Conservation (phyloP, 331 rosid species). For the Quercus lobata region DNA sequence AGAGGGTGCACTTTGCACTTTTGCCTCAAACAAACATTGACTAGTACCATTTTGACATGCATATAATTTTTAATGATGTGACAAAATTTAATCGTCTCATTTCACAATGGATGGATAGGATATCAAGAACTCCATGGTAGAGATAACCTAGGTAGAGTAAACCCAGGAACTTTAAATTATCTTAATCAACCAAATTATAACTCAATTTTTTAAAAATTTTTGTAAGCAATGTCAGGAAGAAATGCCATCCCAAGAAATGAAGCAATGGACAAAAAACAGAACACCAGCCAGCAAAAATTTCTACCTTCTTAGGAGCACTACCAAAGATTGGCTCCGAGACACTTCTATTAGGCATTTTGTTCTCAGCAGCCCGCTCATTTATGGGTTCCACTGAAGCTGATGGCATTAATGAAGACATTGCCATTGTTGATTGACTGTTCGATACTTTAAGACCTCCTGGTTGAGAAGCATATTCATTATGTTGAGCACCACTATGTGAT, state of each 20-base stretch:
- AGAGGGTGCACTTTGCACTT: too few relatives aligned
- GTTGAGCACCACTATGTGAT: slow-evolving; percentile 14
- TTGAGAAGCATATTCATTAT: slow-evolving; percentile 21
- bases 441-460: slow-evolving; percentile 9
- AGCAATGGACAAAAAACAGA: not conserved
- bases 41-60: too few relatives aligned
- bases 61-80: too few relatives aligned
- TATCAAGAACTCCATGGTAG: too few relatives aligned
- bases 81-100: too few relatives aligned
- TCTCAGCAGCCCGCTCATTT: slow-evolving; percentile 15
- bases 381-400: slow-evolving; percentile 36
- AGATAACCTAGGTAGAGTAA: too few relatives aligned
- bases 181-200: not conserved
- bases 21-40: too few relatives aligned
- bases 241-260: not conserved
- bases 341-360: slow-evolving; percentile 29
- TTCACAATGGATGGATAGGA: too few relatives aligned
- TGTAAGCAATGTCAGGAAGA: not conserved
- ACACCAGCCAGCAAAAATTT: not conserved
- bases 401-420: slow-evolving; percentile 25
- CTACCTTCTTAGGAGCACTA: slow-evolving; percentile 25
- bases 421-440: slow-evolving; percentile 22
- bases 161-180: too few relatives aligned
- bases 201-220: not conserved
- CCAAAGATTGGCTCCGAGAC: slow-evolving; percentile 32